Conservation (phyloP, 169 alveolate species). For the Cryptosporidium bovis region DNA sequence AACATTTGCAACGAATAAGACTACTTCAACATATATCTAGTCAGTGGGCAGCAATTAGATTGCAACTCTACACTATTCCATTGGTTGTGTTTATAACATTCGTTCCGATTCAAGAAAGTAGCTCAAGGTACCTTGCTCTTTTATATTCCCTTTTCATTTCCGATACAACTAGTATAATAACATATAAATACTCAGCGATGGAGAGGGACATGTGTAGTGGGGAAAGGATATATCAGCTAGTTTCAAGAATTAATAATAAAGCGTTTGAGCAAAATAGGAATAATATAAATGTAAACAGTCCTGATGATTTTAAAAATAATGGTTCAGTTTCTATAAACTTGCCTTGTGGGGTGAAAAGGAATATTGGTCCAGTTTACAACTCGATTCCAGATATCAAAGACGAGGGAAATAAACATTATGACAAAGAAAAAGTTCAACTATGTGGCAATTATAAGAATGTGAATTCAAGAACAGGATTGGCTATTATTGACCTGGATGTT, state of each 20-base stretch:
- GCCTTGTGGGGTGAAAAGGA: not conserved
- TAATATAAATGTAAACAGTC: not conserved
- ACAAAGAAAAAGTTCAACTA: not conserved
- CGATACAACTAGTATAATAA: slow-evolving; percentile 51
- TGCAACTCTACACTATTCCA: slow-evolving; percentile 60
- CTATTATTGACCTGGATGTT: slow-evolving; percentile 34
- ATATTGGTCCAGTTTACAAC: not conserved
- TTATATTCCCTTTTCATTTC: slow-evolving; percentile 46
- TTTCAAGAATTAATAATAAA: not conserved
- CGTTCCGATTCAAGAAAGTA: slow-evolving; percentile 19
- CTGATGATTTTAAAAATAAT: not conserved
- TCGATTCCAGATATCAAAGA: not conserved
- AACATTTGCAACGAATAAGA: slow-evolving; percentile 59
- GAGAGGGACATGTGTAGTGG: slow-evolving; percentile 73
- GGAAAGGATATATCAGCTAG: slow-evolving; percentile 28
- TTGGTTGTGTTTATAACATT: slow-evolving; percentile 13
- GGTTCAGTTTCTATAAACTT: not conserved
- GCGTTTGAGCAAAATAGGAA: not conserved
- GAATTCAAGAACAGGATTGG: slow-evolving; percentile 42
- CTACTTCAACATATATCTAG: slow-evolving; percentile 65
- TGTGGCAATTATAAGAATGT: not conserved
- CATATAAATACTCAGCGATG: slow-evolving; percentile 57
- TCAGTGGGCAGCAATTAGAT: slow-evolving; percentile 73
- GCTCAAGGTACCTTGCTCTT: slow-evolving; percentile 52
- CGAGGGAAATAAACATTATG: too few relatives aligned